Base-by-base conservation (phyloP, 495 filamentous ascomycete genomes). In the Penicillium lagena region DNA sequence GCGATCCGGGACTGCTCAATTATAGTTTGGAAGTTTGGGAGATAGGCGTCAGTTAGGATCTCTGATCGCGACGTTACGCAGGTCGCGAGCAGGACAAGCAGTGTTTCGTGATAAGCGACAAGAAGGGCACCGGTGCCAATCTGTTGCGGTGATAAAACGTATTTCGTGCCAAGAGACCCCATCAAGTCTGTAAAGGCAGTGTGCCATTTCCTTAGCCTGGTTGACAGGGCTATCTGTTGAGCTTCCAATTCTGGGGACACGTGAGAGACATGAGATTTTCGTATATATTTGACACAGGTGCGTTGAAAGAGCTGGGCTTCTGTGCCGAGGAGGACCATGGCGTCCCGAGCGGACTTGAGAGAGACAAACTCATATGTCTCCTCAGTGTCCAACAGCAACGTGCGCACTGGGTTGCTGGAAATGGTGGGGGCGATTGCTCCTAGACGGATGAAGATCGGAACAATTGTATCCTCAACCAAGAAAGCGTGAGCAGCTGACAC, bases 381-480 rank as follows among this genome's bases (percentile, higher is more conserved):
- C 27, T 42, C 35, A 17, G 14, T 28, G 11, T 49, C 47, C 11
- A 11, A 22, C 17, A 59, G 30, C 7, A 68, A 43, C 15, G 32
- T 27, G 11, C 34, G 35, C 22, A 53, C 33, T 4, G 50, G 49
- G 14, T 32, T 13, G n/a, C 42, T 32, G 29, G 50, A 34, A 22
- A 33, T 37, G 9, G 32, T 27, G 11, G 58, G 35, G 35, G 52
- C 46, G 9, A 59, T 22, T 36, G 47, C 29, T 13, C 58, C 63
- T n/a, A 72, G 42, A 7, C 63, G 65, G 22, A 63, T 40, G 27
- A 70, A 69, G 9, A 69, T 60, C 0, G 68, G 68, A 12, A 70
- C 53, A 15, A 72, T 61, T 4, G 55, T 63, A 27, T 65, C 58
- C 10, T 60, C 47, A 7, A 71, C 29, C 34, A 63, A 39, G 7